phyloP scores from a whole-genome alignment of 2,329 filamentous ascomycete genomes.

The Paraconiothyrium sp. region DNA sequence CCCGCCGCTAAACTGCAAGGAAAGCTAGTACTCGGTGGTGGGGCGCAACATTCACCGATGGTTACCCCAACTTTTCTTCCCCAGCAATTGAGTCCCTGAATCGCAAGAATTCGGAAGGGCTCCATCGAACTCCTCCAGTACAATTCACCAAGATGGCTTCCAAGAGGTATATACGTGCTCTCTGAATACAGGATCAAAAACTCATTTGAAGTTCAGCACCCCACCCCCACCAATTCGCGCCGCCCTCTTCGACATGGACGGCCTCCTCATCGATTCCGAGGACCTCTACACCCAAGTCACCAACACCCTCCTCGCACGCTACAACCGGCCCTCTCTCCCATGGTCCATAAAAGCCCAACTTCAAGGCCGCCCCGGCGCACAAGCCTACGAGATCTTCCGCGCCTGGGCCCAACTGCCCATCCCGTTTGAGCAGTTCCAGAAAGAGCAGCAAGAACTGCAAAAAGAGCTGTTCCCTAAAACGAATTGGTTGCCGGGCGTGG shows the following conservation, averaged over 20 bases:
- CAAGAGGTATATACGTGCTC: slow-evolving; percentile 15
- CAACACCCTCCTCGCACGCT: slow-evolving; percentile 81
- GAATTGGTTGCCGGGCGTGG: slow-evolving; percentile 82
- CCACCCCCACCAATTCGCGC: slow-evolving; percentile 78
- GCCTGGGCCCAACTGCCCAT: slow-evolving; percentile 90
- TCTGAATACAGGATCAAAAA: background rate
- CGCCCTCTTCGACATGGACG: slow-evolving; percentile 99
- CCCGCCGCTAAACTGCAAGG: slow-evolving; percentile 11
- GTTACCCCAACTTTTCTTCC: slow-evolving; percentile 7
- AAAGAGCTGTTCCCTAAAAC: slow-evolving; percentile 74
- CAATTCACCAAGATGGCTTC: slow-evolving; percentile 20
- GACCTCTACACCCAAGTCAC: slow-evolving; percentile 86
- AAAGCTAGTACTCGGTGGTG: slow-evolving; percentile 4
- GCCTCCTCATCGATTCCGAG: slow-evolving; percentile 91
- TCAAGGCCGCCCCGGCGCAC: slow-evolving; percentile 69
- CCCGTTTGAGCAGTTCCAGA: slow-evolving; percentile 70
- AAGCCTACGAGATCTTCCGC: slow-evolving; percentile 72
- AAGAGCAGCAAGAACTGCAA: slow-evolving; percentile 71
- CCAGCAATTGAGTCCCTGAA: slow-evolving; percentile 14
- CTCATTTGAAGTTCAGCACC: slow-evolving; percentile 21
- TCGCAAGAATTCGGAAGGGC: slow-evolving; percentile 1
- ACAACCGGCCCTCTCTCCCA: slow-evolving; percentile 77
- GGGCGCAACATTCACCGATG: slow-evolving; percentile 23
- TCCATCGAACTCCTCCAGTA: background rate
- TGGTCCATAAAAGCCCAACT: slow-evolving; percentile 95